Evolutionary conservation across 345 rosid genomes (phyloP).

Genomic region (Eutrema heterophyllum): DNA sequence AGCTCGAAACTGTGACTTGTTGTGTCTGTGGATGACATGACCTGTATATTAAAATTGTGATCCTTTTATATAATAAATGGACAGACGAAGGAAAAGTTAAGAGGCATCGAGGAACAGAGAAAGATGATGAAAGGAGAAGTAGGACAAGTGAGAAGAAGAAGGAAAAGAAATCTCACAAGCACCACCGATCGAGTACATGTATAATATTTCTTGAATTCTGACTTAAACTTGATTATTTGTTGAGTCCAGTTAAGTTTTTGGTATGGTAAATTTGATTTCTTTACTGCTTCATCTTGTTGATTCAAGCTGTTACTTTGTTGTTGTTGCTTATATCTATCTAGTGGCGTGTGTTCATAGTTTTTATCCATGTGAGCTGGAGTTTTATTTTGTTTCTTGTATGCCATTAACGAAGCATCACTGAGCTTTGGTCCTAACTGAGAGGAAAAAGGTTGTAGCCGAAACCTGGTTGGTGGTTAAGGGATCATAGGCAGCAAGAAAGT

Average conservation of each 20-base stretch:
- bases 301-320: neutral
- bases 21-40: neutral
- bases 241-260: neutral
- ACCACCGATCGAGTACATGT: conserved; percentile 58
- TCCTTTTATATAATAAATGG: too few species aligned
- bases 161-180: conserved; percentile 57
- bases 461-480: neutral
- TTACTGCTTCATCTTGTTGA: conserved; percentile 10
- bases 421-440: neutral
- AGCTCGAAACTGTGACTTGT: too few species aligned
- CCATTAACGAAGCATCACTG: neutral
- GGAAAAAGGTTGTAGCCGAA: neutral
- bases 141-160: conserved; percentile 44
- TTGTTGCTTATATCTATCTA: neutral
- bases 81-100: conserved; percentile 56
- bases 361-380: neutral
- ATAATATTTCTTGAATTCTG: neutral
- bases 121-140: conserved; percentile 41
- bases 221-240: neutral
- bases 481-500: neutral
- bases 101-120: conserved; percentile 47
- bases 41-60: neutral
- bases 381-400: neutral
- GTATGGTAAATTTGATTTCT: neutral
- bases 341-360: neutral